These are phyloP conservation scores for Protea cynaroides DNA, from an alignment of 164 flowering plant genomes.

Conservation along the genomic window DNA sequence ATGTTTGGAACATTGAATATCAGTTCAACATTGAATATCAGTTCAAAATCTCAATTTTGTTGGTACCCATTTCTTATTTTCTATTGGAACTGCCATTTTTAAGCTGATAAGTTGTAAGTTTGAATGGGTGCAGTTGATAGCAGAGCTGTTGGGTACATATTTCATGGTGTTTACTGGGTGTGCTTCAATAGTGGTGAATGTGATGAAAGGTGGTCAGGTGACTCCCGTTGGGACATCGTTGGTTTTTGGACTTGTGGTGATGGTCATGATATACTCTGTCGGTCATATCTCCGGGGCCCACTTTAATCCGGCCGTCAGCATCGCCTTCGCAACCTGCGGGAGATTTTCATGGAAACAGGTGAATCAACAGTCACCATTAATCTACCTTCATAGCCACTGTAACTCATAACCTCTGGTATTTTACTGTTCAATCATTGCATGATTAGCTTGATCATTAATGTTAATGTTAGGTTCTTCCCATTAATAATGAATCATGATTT, in stretches of 20 bases:
- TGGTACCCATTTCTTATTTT: not conserved
- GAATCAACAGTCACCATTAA: not conserved
- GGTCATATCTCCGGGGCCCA: slow-evolving; percentile 72
- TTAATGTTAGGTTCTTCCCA: too few species aligned
- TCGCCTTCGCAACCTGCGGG: slow-evolving; percentile 48
- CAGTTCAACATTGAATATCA: too few species aligned
- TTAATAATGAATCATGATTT: too few species aligned
- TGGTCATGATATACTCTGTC: slow-evolving; percentile 52
- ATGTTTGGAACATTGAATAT: too few species aligned
- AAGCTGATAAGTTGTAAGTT: not conserved
- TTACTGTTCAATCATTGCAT: too few species aligned
- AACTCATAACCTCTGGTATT: too few species aligned
- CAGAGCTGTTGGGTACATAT: slow-evolving; percentile 55
- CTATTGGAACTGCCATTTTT: not conserved
- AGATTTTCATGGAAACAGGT: slow-evolving; percentile 66
- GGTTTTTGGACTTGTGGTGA: slow-evolving; percentile 54
- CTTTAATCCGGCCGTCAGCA: slow-evolving; percentile 57
- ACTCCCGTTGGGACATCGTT: slow-evolving; percentile 46
- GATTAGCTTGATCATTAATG: too few species aligned
- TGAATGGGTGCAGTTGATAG: slow-evolving; percentile 35
- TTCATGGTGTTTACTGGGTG: slow-evolving; percentile 61
- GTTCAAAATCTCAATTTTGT: not conserved
- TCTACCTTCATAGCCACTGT: not conserved
- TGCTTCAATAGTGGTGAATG: slow-evolving; percentile 43
- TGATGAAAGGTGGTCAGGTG: slow-evolving; percentile 23